Conservation (phyloP, 2,329 filamentous ascomycete genomes). For the Alternaria gansuensis region DNA sequence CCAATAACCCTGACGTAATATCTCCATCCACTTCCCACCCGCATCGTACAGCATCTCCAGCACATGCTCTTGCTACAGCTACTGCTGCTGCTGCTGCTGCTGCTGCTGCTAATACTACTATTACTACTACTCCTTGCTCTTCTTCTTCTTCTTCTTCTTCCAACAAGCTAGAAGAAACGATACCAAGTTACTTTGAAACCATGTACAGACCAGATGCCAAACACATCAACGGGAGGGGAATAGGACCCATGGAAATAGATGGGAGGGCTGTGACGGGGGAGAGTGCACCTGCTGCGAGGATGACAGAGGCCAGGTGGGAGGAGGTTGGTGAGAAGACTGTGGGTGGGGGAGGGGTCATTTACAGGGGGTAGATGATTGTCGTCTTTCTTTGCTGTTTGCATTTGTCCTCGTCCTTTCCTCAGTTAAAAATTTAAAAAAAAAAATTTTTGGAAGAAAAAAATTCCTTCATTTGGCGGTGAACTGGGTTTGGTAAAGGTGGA, state of each 20-base stretch:
- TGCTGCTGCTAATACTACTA: not conserved
- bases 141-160: not conserved
- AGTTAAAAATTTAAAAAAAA: too few relatives aligned
- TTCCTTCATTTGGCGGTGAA: not conserved
- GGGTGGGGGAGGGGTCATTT: not conserved
- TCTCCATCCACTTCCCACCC: not conserved
- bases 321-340: slow-evolving; percentile 2
- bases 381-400: not conserved
- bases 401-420: not conserved
- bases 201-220: slow-evolving; percentile 2
- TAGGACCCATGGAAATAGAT: slow-evolving; percentile 1
- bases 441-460: not conserved
- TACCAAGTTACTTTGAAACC: slow-evolving; percentile 17
- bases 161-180: not conserved
- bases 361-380: not conserved
- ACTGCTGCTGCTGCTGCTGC: not conserved
- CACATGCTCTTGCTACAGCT: not conserved
- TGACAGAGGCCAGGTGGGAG: slow-evolving; percentile 4
- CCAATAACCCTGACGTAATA: not conserved
- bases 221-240: not conserved
- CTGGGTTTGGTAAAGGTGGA: not conserved
- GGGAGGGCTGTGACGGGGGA: not conserved
- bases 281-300: not conserved
- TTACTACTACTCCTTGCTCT: not conserved
- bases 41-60: slow-evolving; percentile 1